phyloP scores from a whole-genome alignment of 140 eudicot genomes.

The Stevia rebaudiana region DNA sequence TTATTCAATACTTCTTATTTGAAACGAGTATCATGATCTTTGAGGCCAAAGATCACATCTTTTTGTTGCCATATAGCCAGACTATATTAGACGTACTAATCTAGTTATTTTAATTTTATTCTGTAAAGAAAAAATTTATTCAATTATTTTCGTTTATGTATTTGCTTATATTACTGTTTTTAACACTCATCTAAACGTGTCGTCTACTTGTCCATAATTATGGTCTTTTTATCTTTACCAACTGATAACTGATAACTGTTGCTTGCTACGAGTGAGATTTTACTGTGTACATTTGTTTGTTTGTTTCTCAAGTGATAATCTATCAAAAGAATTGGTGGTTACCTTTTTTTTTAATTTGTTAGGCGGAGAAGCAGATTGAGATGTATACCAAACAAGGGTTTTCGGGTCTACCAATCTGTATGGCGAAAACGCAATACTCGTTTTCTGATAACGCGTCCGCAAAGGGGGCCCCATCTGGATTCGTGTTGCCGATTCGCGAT shows the following conservation, averaged over 20 bases:
- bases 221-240: no score
- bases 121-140: no score
- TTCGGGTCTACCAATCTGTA: conserved; percentile 68
- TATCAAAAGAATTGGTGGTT: background rate
- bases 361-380: conserved; percentile 88
- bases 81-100: no score
- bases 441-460: conserved; percentile 64
- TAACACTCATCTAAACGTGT: no score
- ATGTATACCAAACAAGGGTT: conserved; percentile 88
- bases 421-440: conserved; percentile 96
- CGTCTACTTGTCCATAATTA: no score
- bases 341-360: background rate
- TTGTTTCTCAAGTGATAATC: no score
- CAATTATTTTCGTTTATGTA: no score
- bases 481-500: conserved; percentile 79
- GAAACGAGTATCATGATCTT: background rate
- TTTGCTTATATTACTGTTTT: background rate
- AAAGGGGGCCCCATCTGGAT: conserved; percentile 89
- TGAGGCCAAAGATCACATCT: background rate
- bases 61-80: no score
- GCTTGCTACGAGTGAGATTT: no score
- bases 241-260: no score
- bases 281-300: no score
- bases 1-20: background rate
- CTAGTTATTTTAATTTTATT: no score